phyloP scores from a whole-genome alignment of 1,284 basidiomycete genomes.

The Athelia sp. region DNA sequence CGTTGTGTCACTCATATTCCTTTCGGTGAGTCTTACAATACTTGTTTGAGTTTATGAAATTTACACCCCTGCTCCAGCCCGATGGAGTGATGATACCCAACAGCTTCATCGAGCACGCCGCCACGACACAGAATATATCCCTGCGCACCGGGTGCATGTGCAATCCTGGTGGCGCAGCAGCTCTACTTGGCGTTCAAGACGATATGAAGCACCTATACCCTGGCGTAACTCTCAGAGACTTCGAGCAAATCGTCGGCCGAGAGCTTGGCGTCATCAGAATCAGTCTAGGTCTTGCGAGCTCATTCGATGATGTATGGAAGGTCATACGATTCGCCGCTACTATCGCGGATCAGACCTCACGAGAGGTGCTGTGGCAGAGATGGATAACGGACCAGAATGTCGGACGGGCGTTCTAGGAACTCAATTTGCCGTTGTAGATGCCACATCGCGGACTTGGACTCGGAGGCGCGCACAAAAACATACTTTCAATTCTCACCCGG shows the following conservation, averaged over 20 bases:
- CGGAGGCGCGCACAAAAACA: too few species aligned
- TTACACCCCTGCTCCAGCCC: constrained; percentile 34
- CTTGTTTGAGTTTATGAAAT: constrained; percentile 1
- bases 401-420: neutral
- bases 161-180: constrained; percentile 75
- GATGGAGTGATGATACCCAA: constrained; percentile 62
- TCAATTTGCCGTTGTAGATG: too few species aligned
- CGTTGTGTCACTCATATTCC: constrained; percentile 57
- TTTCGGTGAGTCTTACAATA: constrained; percentile 42
- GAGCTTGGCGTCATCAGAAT: constrained; percentile 73
- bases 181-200: constrained; percentile 60
- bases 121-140: constrained; percentile 60
- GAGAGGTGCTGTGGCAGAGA: constrained; percentile 40
- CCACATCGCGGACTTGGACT: too few species aligned
- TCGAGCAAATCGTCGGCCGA: constrained; percentile 55
- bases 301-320: constrained; percentile 69
- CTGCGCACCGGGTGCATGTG: constrained; percentile 82
- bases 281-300: constrained; percentile 70
- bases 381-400: constrained; percentile 25
- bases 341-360: constrained; percentile 37
- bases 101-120: constrained; percentile 65
- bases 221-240: constrained; percentile 55
- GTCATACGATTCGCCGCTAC: constrained; percentile 54
- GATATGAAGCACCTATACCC: constrained; percentile 60
- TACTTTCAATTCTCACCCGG: too few species aligned